These are phyloP conservation scores for Plasmodium fragile DNA, from an alignment of 169 alveolate genomes.

Conservation along the genomic window DNA sequence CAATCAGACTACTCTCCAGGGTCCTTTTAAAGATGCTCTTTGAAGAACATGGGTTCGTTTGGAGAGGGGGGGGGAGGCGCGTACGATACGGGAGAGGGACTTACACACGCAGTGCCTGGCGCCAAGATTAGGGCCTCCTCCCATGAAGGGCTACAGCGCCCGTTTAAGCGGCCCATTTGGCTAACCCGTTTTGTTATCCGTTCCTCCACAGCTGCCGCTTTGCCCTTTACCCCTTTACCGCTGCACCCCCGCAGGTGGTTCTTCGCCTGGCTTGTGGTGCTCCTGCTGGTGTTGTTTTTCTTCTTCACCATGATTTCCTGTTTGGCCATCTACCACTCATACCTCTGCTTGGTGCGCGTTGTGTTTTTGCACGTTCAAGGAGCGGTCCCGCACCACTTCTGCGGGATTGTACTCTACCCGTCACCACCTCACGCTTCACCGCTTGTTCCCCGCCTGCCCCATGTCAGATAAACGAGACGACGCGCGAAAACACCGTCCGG, in stretches of 20 bases:
- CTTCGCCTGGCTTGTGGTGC: not conserved
- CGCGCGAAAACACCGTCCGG: constrained; percentile 27
- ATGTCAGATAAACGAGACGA: constrained; percentile 52
- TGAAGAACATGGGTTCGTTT: constrained; percentile 31
- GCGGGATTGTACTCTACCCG: not conserved
- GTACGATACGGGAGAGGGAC: not conserved
- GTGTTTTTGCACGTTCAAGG: not conserved
- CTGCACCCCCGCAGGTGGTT: not conserved
- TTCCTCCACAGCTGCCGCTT: not conserved
- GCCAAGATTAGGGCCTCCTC: not conserved
- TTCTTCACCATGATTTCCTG: not conserved
- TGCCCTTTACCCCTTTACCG: not conserved
- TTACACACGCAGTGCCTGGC: not conserved
- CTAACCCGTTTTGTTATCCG: not conserved
- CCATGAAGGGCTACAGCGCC: not conserved
- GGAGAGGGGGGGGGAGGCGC: not conserved
- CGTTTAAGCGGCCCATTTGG: not conserved
- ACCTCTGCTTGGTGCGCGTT: not conserved
- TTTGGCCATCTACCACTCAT: not conserved
- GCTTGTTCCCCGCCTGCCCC: not conserved
- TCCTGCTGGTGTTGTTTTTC: not conserved
- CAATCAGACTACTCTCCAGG: not conserved
- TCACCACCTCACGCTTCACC: not conserved
- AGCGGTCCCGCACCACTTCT: not conserved
- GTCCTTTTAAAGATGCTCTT: not conserved